Evolutionary conservation across 257 asterid genomes (phyloP).

Genomic region (Ajuga chamaepitys): DNA sequence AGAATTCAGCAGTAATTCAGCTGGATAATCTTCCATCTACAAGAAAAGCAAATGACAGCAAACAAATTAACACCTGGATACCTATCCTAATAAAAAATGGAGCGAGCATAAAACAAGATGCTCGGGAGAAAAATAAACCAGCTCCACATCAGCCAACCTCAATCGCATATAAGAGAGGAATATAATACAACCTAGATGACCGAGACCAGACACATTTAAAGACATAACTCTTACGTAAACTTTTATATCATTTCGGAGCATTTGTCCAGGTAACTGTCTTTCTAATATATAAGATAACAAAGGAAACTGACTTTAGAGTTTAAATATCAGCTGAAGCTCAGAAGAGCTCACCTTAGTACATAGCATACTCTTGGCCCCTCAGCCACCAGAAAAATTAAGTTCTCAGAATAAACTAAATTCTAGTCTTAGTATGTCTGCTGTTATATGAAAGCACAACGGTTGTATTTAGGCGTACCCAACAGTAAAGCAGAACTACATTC

Average conservation of each 20-base stretch:
- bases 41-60: slow-evolving; percentile 15
- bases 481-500: slow-evolving; percentile 1
- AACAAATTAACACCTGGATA: slow-evolving; percentile 22
- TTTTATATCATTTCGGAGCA: neutral
- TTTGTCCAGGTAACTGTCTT: neutral
- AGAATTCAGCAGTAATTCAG: slow-evolving; percentile 49
- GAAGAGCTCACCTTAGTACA: neutral
- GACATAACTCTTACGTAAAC: neutral
- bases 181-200: neutral
- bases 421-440: neutral
- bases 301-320: neutral
- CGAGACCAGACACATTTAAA: neutral
- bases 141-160: slow-evolving; percentile 5
- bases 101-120: neutral
- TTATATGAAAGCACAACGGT: neutral
- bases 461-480: neutral
- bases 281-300: neutral
- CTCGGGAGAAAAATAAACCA: neutral
- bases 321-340: slow-evolving; percentile 9
- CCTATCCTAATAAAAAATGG: neutral
- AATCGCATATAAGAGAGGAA: slow-evolving; percentile 5
- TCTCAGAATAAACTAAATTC: neutral
- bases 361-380: neutral
- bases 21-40: slow-evolving; percentile 79
- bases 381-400: neutral